Evolutionary conservation across 2,329 filamentous ascomycete species (phyloP), one percentile per base, ranked within the genome.

Genomic region (Aspergillus eucalypticola): DNA sequence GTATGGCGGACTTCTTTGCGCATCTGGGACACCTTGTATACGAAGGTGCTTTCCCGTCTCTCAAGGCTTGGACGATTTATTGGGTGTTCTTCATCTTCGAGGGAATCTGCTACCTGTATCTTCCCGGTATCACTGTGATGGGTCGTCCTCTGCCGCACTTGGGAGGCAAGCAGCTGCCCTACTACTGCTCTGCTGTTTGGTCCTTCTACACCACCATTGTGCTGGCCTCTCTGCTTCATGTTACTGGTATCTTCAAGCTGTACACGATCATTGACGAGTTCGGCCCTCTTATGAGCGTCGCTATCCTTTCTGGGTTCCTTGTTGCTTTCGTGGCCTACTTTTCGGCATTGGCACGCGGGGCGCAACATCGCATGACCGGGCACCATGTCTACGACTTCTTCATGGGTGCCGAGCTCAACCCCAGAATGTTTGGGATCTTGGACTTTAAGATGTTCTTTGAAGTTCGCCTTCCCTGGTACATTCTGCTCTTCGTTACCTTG

Each of bases 361-460:
- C 88, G 53, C 85, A 95, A 73, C 92, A 98, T 77, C 90, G 94
- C 64, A 97, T 98, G 92, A 96, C 92, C 6, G 91, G 90, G 41
- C 84, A 87, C 68, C 85, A 83, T 49, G 79, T 95, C 69, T 94
- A 95, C 75, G 91, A 96, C 79, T 95, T 95, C 78, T 96, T 95
- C 82, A 92, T 95, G 86, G 91, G 91, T 56, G 89, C 90, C 11
- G 91, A 96, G 79, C 82, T 96, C 58, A 95, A 96, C 79, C 91
- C 91, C 4, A 85, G 91, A 66, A 86, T 97, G 82, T 94, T 92
- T 72, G 89, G 88, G 58, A 88, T 91, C 67, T 79, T 96, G 54
- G 91, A 96, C 77, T 91, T 95, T 81, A 96, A 96, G 81, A 95
- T 96, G 91, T 96, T 96, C 80, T 95, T 92, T 71, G 92, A 96